Evolutionary conservation across 441 rosid genomes (phyloP), one percentile per base, ranked within the genome.

Genomic region (Populus tomentosa): DNA sequence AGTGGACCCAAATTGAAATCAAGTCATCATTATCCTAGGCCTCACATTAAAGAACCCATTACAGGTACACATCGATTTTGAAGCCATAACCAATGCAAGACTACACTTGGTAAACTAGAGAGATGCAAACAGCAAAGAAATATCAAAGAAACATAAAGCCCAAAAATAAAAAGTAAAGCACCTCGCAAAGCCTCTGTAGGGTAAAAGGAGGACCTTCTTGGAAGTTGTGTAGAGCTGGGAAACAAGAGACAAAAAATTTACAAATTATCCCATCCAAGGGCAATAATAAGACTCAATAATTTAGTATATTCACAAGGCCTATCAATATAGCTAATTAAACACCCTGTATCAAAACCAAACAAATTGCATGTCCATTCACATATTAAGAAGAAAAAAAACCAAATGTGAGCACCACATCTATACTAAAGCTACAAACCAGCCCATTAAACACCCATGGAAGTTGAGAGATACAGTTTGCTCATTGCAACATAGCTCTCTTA

Each of bases 141-240:
- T 2, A 32, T 14, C 40, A 70, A 14, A 38, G 23, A 30, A 33
- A 50, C 3, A 73, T 35, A 59, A 10, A 28, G 18, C 21, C 1
- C 20, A 13, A 68, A 78, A 59, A 67, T 61, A 72, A 10, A 35
- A 79, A 78, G 64, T 9, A 79, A 82, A 16, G 79, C 77, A 93
- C 99, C 97, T 95, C 99, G 30, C 97, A 90, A 24, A 95, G 89
- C 83, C 98, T 91, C 81, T 95, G 99, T 71, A 95, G 86, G 67
- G 99, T 93, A 85, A 95, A 95, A 69, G 99, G 98, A 72, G 99
- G 99, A 72, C 99, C 99, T 78, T 91, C 95, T 16, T 82, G 84
- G 66, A 92, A 95, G 81, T 86, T 85, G 75, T 83, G 84, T 82
- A 95, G 92, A 74, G 88, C 99, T 95, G 91, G 74, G 78, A 71